Evolutionary conservation across 352 stramenopile genomes (phyloP).

Genomic region (Pythium scleroteichum): DNA sequence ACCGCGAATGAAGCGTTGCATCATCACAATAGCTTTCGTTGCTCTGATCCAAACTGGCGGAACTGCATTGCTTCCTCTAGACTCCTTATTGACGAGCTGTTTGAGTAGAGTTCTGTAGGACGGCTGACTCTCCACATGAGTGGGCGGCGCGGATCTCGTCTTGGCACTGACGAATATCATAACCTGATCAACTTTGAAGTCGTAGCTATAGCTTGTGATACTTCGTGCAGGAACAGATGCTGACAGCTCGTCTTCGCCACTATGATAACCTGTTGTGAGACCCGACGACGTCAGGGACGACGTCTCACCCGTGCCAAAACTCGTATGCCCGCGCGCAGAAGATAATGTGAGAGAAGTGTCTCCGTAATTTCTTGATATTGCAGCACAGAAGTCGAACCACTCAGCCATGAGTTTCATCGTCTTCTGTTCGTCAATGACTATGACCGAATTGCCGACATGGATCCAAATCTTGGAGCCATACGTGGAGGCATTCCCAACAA

Average conservation of each 20-base stretch:
- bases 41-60: conserved; percentile 67
- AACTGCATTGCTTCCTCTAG: conserved; percentile 36
- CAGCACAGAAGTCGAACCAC: conserved; percentile 57
- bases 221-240: background rate
- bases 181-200: conserved; percentile 70
- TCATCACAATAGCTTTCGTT: conserved; percentile 71
- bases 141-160: conserved; percentile 32
- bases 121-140: conserved; percentile 40
- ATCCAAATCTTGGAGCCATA: conserved; percentile 78
- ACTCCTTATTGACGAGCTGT: conserved; percentile 72
- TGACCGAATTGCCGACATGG: conserved; percentile 61
- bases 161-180: conserved; percentile 71
- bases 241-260: conserved; percentile 11
- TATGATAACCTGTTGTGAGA: conserved; percentile 10
- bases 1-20: conserved; percentile 83
- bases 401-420: conserved; percentile 61
- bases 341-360: conserved; percentile 1
- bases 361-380: conserved; percentile 55
- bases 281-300: conserved; percentile 29
- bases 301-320: conserved; percentile 21
- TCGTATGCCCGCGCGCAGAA: background rate
- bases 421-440: conserved; percentile 76
- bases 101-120: conserved; percentile 78
- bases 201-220: conserved; percentile 65
- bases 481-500: conserved; percentile 42